Percentiles rank a stretch among this genome's conserved stretches.
phyloP scores from a whole-genome alignment of 176 grass and related monocot species.

The Themeda triandra region DNA sequence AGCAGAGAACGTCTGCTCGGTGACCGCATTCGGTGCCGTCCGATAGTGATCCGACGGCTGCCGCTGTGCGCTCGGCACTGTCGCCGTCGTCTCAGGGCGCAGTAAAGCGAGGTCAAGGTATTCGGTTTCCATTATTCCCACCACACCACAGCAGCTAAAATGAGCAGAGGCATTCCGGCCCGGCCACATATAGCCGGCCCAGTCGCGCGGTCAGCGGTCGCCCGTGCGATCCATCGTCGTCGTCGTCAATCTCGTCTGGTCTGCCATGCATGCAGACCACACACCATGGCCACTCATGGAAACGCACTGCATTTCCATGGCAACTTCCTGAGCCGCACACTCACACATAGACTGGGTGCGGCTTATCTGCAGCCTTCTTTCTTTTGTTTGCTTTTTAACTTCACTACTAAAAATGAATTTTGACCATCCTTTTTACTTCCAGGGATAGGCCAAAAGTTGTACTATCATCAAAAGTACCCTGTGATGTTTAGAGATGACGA shows the following conservation, averaged over 20 bases:
- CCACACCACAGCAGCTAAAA: neutral
- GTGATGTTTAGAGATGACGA: too few relatives aligned
- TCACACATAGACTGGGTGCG: neutral
- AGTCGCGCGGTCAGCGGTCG: constrained; percentile 20
- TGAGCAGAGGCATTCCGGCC: too few relatives aligned
- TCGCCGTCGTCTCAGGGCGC: neutral
- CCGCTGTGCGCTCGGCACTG: neutral
- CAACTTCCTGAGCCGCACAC: neutral
- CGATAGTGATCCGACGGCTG: neutral
- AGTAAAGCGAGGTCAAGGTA: constrained; percentile 23
- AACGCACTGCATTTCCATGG: neutral
- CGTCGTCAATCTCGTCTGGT: neutral
- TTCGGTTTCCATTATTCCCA: constrained; percentile 24
- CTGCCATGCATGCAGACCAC: neutral
- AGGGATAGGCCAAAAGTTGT: neutral
- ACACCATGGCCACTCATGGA: neutral
- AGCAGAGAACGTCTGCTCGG: neutral
- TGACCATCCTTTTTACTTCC: neutral
- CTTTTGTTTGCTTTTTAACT: neutral
- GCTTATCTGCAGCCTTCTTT: neutral
- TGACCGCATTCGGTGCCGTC: neutral
- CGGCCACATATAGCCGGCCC: too few relatives aligned
- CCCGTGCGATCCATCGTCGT: neutral
- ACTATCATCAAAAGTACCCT: too few relatives aligned
- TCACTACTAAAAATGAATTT: neutral